These are phyloP conservation scores for Metschnikowia lunata DNA, from an alignment of 805 yeast species.

Conservation along the genomic window DNA sequence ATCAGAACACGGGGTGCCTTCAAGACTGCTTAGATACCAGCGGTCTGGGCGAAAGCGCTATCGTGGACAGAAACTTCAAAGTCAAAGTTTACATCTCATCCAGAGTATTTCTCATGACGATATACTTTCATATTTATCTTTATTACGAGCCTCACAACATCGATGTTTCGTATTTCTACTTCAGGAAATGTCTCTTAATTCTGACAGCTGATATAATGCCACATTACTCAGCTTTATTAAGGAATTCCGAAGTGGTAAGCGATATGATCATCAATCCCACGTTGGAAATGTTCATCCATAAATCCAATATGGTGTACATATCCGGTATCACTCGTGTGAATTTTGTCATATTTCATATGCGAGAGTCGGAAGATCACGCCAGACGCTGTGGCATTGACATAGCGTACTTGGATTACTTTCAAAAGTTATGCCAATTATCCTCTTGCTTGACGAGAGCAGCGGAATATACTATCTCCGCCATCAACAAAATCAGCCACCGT, in stretches of 20 bases:
- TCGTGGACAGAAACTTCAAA: slow-evolving; percentile 14
- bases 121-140: slow-evolving; percentile 17
- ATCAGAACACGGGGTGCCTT: slow-evolving; percentile 9
- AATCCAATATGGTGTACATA: slow-evolving; percentile 27
- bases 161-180: slow-evolving; percentile 14
- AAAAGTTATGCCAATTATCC: slow-evolving; percentile 14
- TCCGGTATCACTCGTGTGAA: slow-evolving; percentile 30
- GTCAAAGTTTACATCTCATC: slow-evolving; percentile 15
- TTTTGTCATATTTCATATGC: slow-evolving; percentile 24
- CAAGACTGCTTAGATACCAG: slow-evolving; percentile 6
- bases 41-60: slow-evolving; percentile 1
- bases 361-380: slow-evolving; percentile 20
- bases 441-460: slow-evolving; percentile 23
- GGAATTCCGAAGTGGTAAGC: slow-evolving; percentile 16
- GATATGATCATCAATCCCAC: slow-evolving; percentile 24
- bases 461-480: slow-evolving; percentile 16
- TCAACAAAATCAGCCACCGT: slow-evolving; percentile 46
- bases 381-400: slow-evolving; percentile 4
- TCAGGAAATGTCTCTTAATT: slow-evolving; percentile 14
- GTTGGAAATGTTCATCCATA: slow-evolving; percentile 24
- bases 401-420: slow-evolving; percentile 9
- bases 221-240: slow-evolving; percentile 14
- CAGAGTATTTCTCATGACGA: slow-evolving; percentile 15
- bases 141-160: slow-evolving; percentile 13
- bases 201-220: slow-evolving; percentile 19